Percentiles rank a stretch among this genome's conserved stretches.
Evolutionary conservation across 2,329 filamentous ascomycete species (phyloP).

Genomic region (Verticillium zaregamsianum): DNA sequence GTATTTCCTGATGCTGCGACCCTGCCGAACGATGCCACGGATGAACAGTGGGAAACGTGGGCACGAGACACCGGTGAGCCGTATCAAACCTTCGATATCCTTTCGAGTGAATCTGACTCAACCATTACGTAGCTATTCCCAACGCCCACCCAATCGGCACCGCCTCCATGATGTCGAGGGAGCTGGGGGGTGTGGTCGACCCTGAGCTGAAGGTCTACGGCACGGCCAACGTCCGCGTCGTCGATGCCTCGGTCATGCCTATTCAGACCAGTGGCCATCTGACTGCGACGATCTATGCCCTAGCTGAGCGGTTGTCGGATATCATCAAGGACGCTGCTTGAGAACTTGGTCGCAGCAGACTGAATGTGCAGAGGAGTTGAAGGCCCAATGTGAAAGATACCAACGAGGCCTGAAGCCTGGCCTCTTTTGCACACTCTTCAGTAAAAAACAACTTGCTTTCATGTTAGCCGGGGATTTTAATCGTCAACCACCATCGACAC

Average conservation of each 20-base stretch:
- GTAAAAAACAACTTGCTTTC: not conserved
- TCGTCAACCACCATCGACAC: not conserved
- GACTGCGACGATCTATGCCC: conserved; percentile 47
- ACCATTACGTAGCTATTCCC: conserved; percentile 13
- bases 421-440: too few relatives aligned
- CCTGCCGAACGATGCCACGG: conserved; percentile 23
- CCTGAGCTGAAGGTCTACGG: conserved; percentile 43
- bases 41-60: conserved; percentile 21
- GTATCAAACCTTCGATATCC: not conserved
- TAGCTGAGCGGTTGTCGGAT: conserved; percentile 41
- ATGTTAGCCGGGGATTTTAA: not conserved
- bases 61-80: conserved; percentile 12
- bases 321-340: conserved; percentile 17
- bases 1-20: conserved; percentile 15
- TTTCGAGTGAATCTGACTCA: not conserved
- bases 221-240: conserved; percentile 42
- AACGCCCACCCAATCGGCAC: conserved; percentile 44
- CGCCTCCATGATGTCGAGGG: conserved; percentile 44
- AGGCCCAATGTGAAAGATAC: too few relatives aligned
- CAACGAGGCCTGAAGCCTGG: not conserved
- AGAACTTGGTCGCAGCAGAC: not conserved
- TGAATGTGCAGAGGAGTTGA: too few relatives aligned
- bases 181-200: conserved; percentile 46
- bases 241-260: conserved; percentile 45
- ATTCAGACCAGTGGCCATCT: conserved; percentile 45